Evolutionary conservation across 2,329 filamentous ascomycete species (phyloP).

Genomic region (Beauveria sp.): DNA sequence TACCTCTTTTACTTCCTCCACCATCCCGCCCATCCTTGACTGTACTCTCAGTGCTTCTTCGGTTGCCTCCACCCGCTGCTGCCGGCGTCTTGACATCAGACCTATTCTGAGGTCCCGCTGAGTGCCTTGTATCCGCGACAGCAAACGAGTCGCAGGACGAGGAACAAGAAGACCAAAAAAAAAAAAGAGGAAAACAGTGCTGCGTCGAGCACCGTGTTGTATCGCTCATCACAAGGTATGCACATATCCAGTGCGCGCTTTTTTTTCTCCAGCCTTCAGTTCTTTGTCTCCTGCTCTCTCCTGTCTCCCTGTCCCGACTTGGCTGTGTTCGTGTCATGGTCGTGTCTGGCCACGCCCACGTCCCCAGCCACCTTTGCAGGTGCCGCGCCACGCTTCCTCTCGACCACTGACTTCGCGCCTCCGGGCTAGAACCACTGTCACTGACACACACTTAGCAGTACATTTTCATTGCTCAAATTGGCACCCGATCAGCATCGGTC

Average conservation of each 20-base stretch:
- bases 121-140: background rate
- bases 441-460: background rate
- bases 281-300: background rate
- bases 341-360: background rate
- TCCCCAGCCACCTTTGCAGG: conserved; percentile 3
- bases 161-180: background rate
- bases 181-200: background rate
- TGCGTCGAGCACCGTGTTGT: background rate
- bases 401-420: background rate
- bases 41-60: conserved; percentile 2
- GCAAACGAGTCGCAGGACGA: background rate
- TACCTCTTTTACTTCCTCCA: conserved; percentile 24
- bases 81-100: background rate
- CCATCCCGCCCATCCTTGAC: conserved; percentile 12
- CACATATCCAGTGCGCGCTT: background rate
- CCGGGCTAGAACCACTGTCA: background rate
- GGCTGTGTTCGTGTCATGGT: conserved; percentile 7
- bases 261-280: background rate
- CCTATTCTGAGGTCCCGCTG: background rate
- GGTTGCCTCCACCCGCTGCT: background rate
- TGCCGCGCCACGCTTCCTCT: background rate
- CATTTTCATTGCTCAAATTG: background rate
- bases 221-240: background rate
- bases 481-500: background rate
- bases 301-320: background rate